Conservation (phyloP, 768 basidiomycete species). For the Naganishia randhawae region DNA sequence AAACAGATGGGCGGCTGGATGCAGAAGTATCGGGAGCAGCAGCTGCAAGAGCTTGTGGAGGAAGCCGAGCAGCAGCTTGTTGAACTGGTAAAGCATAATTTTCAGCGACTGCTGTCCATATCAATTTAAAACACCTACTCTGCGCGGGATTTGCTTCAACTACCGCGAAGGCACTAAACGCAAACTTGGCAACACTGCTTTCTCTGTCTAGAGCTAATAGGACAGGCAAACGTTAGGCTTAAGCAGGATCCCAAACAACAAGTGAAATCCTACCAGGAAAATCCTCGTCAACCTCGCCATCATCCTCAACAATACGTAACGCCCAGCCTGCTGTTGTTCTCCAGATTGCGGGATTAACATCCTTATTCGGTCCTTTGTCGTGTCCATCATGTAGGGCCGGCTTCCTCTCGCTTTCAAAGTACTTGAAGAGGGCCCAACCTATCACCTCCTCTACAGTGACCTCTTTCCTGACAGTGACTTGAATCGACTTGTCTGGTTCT, state of each 20-base stretch:
- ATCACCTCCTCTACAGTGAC: slow-evolving; percentile 93
- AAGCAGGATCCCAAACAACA: slow-evolving; percentile 17
- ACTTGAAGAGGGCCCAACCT: slow-evolving; percentile 85
- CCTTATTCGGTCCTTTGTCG: slow-evolving; percentile 56
- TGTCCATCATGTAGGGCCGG: slow-evolving; percentile 71
- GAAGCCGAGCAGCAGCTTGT: slow-evolving; percentile 69
- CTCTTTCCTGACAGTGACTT: slow-evolving; percentile 74
- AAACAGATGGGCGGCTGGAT: slow-evolving; percentile 4
- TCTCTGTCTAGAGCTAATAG: slow-evolving; percentile 77
- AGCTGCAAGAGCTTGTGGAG: slow-evolving; percentile 56
- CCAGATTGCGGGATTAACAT: slow-evolving; percentile 59
- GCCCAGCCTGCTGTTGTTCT: slow-evolving; percentile 85
- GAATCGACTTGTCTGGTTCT: slow-evolving; percentile 60
- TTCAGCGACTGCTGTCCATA: background rate
- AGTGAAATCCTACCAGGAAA: slow-evolving; percentile 72
- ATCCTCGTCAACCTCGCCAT: slow-evolving; percentile 98
- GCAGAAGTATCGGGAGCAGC: background rate
- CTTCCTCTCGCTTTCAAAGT: slow-evolving; percentile 81
- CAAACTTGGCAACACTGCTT: slow-evolving; percentile 79
- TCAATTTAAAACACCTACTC: background rate
- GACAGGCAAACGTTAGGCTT: slow-evolving; percentile 2
- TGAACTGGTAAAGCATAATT: slow-evolving; percentile 53
- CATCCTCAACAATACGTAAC: slow-evolving; percentile 86
- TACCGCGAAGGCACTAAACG: slow-evolving; percentile 82
- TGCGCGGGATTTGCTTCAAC: slow-evolving; percentile 63